Base-by-base conservation (phyloP, 1,284 basidiomycete genomes). In the Heterobasidion annosum region DNA sequence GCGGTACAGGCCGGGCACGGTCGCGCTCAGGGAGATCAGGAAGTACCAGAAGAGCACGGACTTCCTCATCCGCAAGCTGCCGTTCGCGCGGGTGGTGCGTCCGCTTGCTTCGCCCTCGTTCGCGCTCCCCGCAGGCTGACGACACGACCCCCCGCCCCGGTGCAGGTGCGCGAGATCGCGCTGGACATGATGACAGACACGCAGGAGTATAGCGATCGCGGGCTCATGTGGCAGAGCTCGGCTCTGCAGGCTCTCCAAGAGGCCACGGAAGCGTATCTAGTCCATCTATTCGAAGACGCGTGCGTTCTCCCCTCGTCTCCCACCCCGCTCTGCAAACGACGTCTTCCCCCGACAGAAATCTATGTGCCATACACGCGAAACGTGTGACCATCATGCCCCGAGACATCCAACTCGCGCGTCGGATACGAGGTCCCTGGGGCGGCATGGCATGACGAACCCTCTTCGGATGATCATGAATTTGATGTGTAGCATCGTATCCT, bases 351-450 rank as follows among this genome's bases (percentile, higher is more conserved):
- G 42, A 40, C 62, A 93, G 89, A 49, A 98, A 98, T 69, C 73
- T 98, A 48, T 97, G 94, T 66, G 95, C 97, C 4, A 91, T 99
- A 59, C 97, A 99, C 68, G 96, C 97, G 33, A 98, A 97, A 72
- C 88, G 96, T 64, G 97, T 99, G 12, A 99, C 97, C 7, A 89
- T 99, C 64, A 98, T 98, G 95, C 91, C 93, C 59, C 82, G 90
- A 61, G 97, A 99, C 67, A 96, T 99, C 60, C 93, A 97, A 62
- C 85, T 99, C 47, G 96, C 96, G 32, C 81, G 96, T 55, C 83
- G 96, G 61, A 92, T 99, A 74, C 83, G 96, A 56, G 96, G 96
- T 2, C 81, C 82, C 47, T 91, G 87, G 85, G 82, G 80, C 53
- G 74, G 63, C 51, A 46, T 50, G 4, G 42, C 33, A 2, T 54